phyloP scores from a whole-genome alignment of 106 monocot species.

The Chionographis japonica region DNA sequence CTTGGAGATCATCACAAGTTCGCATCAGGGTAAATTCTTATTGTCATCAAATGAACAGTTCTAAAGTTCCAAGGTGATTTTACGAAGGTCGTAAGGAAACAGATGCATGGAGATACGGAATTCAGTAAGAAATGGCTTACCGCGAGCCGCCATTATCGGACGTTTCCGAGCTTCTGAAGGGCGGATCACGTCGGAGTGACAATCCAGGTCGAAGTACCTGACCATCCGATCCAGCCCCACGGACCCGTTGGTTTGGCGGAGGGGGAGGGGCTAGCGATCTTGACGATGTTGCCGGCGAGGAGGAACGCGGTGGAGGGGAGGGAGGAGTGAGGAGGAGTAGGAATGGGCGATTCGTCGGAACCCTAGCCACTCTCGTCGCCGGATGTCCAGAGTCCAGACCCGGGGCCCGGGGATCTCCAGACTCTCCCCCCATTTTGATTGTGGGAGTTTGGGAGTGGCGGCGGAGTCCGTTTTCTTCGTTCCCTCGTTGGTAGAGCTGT shows the following conservation, averaged over 20 bases:
- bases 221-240: slow-evolving; percentile 65
- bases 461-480: too few relatives aligned
- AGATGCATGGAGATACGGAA: neutral
- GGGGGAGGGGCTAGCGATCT: slow-evolving; percentile 85
- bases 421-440: neutral
- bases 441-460: too few relatives aligned
- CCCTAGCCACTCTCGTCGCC: slow-evolving; percentile 61
- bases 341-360: slow-evolving; percentile 38
- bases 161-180: slow-evolving; percentile 40
- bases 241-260: slow-evolving; percentile 79
- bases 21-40: too few relatives aligned
- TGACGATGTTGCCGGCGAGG: slow-evolving; percentile 73
- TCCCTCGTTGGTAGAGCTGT: too few relatives aligned
- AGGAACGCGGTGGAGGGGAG: slow-evolving; percentile 84
- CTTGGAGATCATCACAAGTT: too few relatives aligned
- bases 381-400: slow-evolving; percentile 20
- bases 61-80: too few relatives aligned
- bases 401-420: slow-evolving; percentile 33
- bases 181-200: slow-evolving; percentile 75
- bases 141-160: slow-evolving; percentile 27
- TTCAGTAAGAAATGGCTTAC: slow-evolving; percentile 9
- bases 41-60: too few relatives aligned
- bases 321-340: slow-evolving; percentile 31
- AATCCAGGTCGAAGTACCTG: slow-evolving; percentile 81
- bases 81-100: too few relatives aligned